Evolutionary conservation across 2,329 filamentous ascomycete species (phyloP), one percentile per base, ranked within the genome.

Genomic region (Xylariaceae sp.): DNA sequence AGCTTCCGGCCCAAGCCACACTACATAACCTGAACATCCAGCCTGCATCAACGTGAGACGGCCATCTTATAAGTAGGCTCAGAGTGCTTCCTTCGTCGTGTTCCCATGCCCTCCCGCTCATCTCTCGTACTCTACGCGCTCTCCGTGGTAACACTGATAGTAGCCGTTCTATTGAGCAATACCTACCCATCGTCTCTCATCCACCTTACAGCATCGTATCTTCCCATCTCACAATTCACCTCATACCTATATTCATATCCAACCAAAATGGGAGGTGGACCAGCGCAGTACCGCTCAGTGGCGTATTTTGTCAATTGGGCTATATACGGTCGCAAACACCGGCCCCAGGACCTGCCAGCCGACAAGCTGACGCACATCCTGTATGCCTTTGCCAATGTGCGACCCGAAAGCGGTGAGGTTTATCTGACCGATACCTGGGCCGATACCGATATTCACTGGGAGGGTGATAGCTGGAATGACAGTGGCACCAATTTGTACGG

Each of bases 321-420:
- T 49, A 91, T 95, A 53, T 96, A 96, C 64, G 88, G 73, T 30
- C 81, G 90, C 41, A 85, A 91, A 55, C 85, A 93, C 61, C 77
- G 82, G n/a, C 89, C 90, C 0, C 85, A 94, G 59, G 81, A 95
- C 59, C 76, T 97, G 4, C 87, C 87, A 0, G 81, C 76, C 3
- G 78, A 89, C 41, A 85, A 87, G 42, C 77, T 96, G 32, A 97
- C 90, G 0, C 91, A 97, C 59, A 67, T 97, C 4, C 79, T 96
- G 13, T 96, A 96, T 52, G 73, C 90, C 13, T 97, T 97, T 66
- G 91, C 88, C 58, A 94, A 96, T 61, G 79, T 95, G 44, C 77
- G 79, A 3, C 74, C 82, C 3, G 87, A 91, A 3, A 80, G 76
- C 24, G 91, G 91, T 37, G 87, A 94, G 64, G 89, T 94, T 64